phyloP scores from a whole-genome alignment of 2,329 filamentous ascomycete genomes.

The Curvularia eragrostidis region DNA sequence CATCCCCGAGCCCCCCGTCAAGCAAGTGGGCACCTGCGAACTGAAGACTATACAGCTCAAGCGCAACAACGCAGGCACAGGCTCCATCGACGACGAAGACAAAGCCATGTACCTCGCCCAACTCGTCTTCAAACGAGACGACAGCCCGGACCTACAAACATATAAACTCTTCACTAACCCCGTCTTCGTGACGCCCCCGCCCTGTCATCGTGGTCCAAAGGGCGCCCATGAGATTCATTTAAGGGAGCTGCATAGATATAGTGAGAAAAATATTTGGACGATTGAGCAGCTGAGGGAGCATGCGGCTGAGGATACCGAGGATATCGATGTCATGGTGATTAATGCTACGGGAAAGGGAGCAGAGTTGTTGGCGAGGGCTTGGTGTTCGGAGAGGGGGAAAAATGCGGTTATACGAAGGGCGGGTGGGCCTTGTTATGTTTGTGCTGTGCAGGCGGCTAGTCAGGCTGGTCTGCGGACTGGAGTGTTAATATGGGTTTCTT shows the following conservation, averaged over 20 bases:
- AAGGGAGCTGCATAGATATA: constrained; percentile 2
- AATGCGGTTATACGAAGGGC: background rate
- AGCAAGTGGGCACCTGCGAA: background rate
- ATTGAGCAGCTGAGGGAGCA: background rate
- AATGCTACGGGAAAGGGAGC: constrained; percentile 1
- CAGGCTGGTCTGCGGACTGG: background rate
- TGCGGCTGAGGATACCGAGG: background rate
- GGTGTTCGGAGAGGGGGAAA: background rate
- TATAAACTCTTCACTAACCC: constrained; percentile 2
- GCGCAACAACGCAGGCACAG: background rate
- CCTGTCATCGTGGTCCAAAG: background rate
- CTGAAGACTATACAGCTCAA: background rate
- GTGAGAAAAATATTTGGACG: background rate
- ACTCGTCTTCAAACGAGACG: constrained; percentile 1
- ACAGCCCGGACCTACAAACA: constrained; percentile 1
- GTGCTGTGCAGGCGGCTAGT: constrained; percentile 2
- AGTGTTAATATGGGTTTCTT: background rate
- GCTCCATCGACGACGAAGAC: background rate
- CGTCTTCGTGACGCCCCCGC: background rate
- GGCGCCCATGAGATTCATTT: constrained; percentile 1
- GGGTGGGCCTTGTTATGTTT: constrained; percentile 1
- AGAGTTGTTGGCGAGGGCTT: constrained; percentile 1
- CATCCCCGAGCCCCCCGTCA: background rate
- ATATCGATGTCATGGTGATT: background rate
- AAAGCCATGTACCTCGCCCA: background rate